A percentile compares a stretch with the other conserved stretches of the same genome.
These are phyloP conservation scores for Penicillium sp. DNA, from an alignment of 2,329 filamentous ascomycete genomes.

Conservation along the genomic window DNA sequence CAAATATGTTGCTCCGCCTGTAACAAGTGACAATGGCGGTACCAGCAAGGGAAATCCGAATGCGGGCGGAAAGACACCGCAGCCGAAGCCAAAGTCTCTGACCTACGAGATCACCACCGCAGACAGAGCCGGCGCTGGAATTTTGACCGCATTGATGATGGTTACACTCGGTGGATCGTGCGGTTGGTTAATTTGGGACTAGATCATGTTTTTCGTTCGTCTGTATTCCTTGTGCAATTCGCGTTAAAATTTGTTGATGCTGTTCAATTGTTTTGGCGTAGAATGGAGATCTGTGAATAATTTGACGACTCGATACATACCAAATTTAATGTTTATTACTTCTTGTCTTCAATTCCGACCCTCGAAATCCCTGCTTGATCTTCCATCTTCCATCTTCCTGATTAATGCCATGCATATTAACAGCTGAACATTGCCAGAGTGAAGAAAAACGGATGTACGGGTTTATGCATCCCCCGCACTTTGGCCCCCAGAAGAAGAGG, in stretches of 20 bases:
- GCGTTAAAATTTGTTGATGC: background rate
- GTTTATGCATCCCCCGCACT: constrained; percentile 3
- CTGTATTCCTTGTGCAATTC: background rate
- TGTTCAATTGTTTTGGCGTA: background rate
- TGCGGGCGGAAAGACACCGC: constrained; percentile 27
- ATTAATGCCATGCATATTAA: background rate
- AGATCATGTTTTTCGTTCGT: constrained; percentile 1
- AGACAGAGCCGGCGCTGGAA: constrained; percentile 49
- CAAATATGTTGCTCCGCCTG: constrained; percentile 33
- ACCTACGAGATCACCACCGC: constrained; percentile 34
- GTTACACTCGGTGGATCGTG: constrained; percentile 40
- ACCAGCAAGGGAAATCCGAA: constrained; percentile 40
- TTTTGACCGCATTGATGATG: constrained; percentile 47
- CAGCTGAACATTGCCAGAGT: background rate
- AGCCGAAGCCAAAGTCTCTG: constrained; percentile 18
- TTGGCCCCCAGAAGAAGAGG: background rate
- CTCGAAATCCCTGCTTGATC: background rate
- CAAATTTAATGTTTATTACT: constrained; percentile 1
- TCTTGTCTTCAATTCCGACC: background rate
- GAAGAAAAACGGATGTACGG: constrained; percentile 4
- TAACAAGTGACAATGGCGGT: constrained; percentile 37
- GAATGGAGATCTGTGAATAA: constrained; percentile 20
- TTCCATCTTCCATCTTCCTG: background rate
- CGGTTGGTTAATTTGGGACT: constrained; percentile 44
- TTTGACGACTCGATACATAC: constrained; percentile 7